Evolutionary conservation across 768 basidiomycete species (phyloP).

Genomic region (Pulveroboletus frians): DNA sequence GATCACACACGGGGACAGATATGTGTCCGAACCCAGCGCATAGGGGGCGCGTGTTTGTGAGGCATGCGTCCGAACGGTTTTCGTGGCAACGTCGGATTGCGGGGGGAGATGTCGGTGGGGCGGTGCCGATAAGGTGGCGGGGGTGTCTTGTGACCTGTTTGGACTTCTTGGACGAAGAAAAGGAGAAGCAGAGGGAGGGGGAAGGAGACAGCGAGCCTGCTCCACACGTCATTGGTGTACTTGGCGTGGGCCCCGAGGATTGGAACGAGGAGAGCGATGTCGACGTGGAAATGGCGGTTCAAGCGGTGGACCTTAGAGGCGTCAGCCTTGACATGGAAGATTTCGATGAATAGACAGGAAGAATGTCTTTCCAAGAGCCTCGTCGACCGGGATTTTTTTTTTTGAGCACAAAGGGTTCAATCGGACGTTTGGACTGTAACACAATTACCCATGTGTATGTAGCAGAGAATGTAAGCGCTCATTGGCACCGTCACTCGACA

Average conservation of each 20-base stretch:
- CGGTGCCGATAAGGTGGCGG: slow-evolving; percentile 60
- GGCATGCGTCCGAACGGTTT: slow-evolving; percentile 54
- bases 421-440: slow-evolving; percentile 10
- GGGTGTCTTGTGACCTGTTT: slow-evolving; percentile 64
- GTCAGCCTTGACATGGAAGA: slow-evolving; percentile 21
- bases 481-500: not conserved
- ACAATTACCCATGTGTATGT: slow-evolving; percentile 1
- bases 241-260: not conserved
- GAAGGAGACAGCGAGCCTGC: not conserved
- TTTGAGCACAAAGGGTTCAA: not conserved
- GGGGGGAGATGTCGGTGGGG: slow-evolving; percentile 46
- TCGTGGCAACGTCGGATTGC: slow-evolving; percentile 60
- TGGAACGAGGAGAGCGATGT: slow-evolving; percentile 3
- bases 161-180: slow-evolving; percentile 43
- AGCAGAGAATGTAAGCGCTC: not conserved
- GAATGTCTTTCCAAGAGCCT: not conserved
- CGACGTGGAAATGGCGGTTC: slow-evolving; percentile 19
- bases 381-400: not conserved
- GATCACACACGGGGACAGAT: slow-evolving; percentile 30
- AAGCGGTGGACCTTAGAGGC: slow-evolving; percentile 15
- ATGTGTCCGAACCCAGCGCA: slow-evolving; percentile 42
- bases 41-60: slow-evolving; percentile 41
- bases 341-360: slow-evolving; percentile 18
- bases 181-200: no score
- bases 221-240: not conserved